These are phyloP conservation scores for Rhododendron ovatum DNA, from an alignment of 148 eudicot genomes.

Conservation along the genomic window DNA sequence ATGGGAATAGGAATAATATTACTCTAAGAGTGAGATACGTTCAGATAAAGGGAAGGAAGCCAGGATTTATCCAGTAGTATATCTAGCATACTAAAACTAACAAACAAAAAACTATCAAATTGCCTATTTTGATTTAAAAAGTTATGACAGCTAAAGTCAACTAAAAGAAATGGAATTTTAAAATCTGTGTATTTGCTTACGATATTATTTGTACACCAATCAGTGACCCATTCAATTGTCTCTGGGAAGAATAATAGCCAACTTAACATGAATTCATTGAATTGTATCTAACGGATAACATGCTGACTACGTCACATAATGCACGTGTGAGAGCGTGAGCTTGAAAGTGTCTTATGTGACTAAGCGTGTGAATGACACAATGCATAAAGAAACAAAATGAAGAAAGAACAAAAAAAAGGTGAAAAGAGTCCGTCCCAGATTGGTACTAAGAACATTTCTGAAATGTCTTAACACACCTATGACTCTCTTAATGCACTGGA, in stretches of 20 bases:
- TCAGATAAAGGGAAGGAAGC: neutral
- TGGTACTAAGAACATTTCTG: neutral
- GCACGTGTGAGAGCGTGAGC: too few relatives aligned
- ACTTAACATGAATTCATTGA: neutral
- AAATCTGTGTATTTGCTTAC: neutral
- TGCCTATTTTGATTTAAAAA: neutral
- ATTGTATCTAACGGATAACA: neutral
- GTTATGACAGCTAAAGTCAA: neutral
- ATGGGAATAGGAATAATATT: neutral
- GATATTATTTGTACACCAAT: neutral
- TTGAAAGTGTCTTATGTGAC: too few relatives aligned
- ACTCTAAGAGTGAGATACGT: neutral
- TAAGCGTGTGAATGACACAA: neutral
- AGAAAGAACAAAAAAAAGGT: neutral
- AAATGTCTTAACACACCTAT: neutral
- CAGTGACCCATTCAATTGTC: neutral
- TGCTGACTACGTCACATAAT: too few relatives aligned
- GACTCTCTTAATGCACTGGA: neutral
- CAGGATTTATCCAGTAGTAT: neutral
- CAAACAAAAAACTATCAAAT: neutral
- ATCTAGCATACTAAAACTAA: neutral
- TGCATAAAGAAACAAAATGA: neutral
- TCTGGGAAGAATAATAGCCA: neutral
- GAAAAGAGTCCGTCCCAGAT: neutral
- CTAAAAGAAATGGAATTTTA: neutral